phyloP scores from a whole-genome alignment of 2,329 filamentous ascomycete species.

The Cytospora leucostoma region DNA sequence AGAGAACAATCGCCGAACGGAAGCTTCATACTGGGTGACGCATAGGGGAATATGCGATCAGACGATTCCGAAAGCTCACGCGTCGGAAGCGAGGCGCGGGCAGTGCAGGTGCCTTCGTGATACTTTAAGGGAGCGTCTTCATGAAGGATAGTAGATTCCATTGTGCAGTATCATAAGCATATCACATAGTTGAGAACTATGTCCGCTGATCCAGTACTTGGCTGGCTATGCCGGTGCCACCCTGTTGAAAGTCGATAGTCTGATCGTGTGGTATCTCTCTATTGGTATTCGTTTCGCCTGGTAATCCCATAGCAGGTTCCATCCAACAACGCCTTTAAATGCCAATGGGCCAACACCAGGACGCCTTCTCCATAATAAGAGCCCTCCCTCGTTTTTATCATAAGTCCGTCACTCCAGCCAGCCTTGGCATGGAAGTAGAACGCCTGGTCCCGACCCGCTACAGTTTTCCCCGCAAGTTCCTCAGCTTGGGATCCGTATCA shows the following conservation, averaged over 20 bases:
- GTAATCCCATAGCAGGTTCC: not conserved
- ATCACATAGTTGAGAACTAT: too few species aligned
- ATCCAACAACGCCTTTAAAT: not conserved
- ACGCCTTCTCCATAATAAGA: not conserved
- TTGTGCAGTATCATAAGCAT: too few species aligned
- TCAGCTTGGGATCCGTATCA: constrained; percentile 28
- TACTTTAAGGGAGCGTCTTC: too few species aligned
- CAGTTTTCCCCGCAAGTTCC: constrained; percentile 27
- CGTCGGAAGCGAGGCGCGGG: too few species aligned
- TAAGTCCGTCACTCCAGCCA: not conserved
- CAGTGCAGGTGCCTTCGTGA: too few species aligned
- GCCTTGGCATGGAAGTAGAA: not conserved
- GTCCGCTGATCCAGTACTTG: too few species aligned
- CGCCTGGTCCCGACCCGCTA: constrained; percentile 1
- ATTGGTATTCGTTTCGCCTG: not conserved
- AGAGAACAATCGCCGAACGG: too few species aligned
- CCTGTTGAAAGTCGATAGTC: not conserved
- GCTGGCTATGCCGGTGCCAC: too few species aligned
- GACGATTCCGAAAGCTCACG: too few species aligned
- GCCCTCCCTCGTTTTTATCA: not conserved
- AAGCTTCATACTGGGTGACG: too few species aligned
- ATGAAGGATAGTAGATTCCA: too few species aligned
- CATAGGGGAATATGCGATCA: too few species aligned
- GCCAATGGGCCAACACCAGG: not conserved
- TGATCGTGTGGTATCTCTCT: not conserved